Conservation (phyloP, 2,329 filamentous ascomycete species). For the Madurella mycetomatis region DNA sequence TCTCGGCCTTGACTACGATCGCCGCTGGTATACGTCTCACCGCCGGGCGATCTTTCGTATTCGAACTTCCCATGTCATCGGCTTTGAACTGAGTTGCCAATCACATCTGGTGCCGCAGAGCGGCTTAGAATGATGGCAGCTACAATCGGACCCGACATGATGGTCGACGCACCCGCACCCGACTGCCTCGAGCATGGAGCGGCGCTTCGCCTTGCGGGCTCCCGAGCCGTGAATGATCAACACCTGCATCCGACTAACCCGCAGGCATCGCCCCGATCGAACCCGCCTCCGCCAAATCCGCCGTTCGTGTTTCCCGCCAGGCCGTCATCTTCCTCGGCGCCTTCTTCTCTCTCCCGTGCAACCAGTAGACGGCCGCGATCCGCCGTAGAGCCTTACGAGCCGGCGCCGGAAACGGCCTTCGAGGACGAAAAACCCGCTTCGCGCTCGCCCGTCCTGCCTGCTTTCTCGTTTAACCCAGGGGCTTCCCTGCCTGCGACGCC, state of each 20-base stretch:
- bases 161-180: conserved; percentile 20
- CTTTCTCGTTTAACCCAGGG: conserved; percentile 55
- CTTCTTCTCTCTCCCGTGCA: conserved; percentile 45
- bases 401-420: conserved; percentile 26
- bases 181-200: conserved; percentile 16
- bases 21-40: conserved; percentile 2
- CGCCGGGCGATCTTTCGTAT: conserved; percentile 9
- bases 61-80: conserved; percentile 36
- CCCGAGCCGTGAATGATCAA: conserved; percentile 24
- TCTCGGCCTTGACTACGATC: conserved; percentile 6
- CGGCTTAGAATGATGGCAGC: conserved; percentile 40
- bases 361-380: conserved; percentile 50
- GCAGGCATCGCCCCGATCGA: conserved; percentile 34
- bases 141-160: conserved; percentile 29
- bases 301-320: conserved; percentile 59
- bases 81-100: conserved; percentile 36
- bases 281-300: conserved; percentile 54
- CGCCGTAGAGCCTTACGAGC: conserved; percentile 44
- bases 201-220: conserved; percentile 15
- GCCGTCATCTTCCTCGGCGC: conserved; percentile 43
- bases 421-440: conserved; percentile 30
- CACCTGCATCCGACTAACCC: conserved; percentile 27
- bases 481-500: conserved; percentile 30
- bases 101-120: conserved; percentile 45
- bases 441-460: conserved; percentile 44